Conservation (phyloP, 176 grass and related monocot species). For the Musa itinerans region DNA sequence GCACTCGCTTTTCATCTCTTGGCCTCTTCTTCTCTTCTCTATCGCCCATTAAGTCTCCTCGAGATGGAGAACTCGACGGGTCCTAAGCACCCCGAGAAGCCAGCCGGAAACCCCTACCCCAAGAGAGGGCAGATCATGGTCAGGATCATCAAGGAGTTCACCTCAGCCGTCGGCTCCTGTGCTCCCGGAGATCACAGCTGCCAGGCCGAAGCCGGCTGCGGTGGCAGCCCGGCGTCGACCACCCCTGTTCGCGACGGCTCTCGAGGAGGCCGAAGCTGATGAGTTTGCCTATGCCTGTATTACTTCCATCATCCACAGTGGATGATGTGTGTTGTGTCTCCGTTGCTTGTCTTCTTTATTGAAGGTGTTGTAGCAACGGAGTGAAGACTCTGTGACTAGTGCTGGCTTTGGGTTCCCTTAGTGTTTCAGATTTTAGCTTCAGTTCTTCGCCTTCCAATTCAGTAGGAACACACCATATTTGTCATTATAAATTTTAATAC, state of each 20-base stretch:
- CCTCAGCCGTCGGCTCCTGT: conserved; percentile 14
- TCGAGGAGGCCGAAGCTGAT: not conserved
- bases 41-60: not conserved
- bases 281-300: too few relatives aligned
- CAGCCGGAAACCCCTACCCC: conserved; percentile 46
- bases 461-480: too few relatives aligned
- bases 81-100: conserved; percentile 4
- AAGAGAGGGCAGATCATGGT: conserved; percentile 56
- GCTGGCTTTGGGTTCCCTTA: too few relatives aligned
- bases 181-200: not conserved
- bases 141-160: conserved; percentile 34
- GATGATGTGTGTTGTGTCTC: too few relatives aligned
- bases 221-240: not conserved
- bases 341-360: too few relatives aligned
- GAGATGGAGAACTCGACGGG: not conserved
- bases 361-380: too few relatives aligned
- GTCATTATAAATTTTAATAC: too few relatives aligned
- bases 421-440: too few relatives aligned
- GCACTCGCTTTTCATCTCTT: too few relatives aligned
- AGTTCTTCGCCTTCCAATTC: too few relatives aligned
- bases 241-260: not conserved
- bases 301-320: too few relatives aligned
- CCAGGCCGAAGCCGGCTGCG: not conserved
- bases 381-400: too few relatives aligned
- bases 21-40: not conserved